Conservation (phyloP, 768 basidiomycete species). For the Roridomyces roridus region DNA sequence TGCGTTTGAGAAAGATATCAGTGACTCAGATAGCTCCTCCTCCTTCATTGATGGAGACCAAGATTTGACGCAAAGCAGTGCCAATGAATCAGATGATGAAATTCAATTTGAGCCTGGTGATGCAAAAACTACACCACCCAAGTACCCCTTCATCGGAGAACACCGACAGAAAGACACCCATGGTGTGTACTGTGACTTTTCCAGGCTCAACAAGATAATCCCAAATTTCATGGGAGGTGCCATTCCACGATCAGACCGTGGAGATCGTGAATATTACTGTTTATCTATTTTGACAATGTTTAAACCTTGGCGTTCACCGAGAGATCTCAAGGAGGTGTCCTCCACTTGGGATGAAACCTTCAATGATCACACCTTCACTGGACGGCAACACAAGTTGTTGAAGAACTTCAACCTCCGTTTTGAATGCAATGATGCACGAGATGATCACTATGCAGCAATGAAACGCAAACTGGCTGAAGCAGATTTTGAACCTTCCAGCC, state of each 20-base stretch:
- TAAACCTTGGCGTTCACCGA: constrained; percentile 32
- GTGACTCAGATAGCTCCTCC: neutral
- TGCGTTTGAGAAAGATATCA: neutral
- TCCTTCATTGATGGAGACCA: no score
- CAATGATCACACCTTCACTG: constrained; percentile 18
- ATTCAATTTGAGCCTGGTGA: neutral
- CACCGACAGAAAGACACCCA: neutral
- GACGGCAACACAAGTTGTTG: constrained; percentile 24
- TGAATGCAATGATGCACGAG: constrained; percentile 37
- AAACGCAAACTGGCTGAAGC: constrained; percentile 18
- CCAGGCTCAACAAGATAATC: constrained; percentile 11
- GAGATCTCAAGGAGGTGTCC: constrained; percentile 25
- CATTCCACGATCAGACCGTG: constrained; percentile 32
- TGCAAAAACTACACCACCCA: neutral
- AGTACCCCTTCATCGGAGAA: neutral
- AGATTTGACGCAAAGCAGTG: neutral
- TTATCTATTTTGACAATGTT: constrained; percentile 29
- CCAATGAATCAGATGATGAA: neutral
- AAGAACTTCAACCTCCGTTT: constrained; percentile 33
- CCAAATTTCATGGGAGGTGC: constrained; percentile 34
- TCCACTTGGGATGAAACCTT: constrained; percentile 28
- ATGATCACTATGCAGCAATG: constrained; percentile 32
- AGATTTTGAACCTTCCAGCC: no score
- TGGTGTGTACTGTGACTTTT: neutral
- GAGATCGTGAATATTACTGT: constrained; percentile 39